A percentile compares a stretch with the other conserved stretches of the same genome.
These are phyloP conservation scores for Trypanosoma brucei DNA, from an alignment of 208 protist species.

Conservation along the genomic window DNA sequence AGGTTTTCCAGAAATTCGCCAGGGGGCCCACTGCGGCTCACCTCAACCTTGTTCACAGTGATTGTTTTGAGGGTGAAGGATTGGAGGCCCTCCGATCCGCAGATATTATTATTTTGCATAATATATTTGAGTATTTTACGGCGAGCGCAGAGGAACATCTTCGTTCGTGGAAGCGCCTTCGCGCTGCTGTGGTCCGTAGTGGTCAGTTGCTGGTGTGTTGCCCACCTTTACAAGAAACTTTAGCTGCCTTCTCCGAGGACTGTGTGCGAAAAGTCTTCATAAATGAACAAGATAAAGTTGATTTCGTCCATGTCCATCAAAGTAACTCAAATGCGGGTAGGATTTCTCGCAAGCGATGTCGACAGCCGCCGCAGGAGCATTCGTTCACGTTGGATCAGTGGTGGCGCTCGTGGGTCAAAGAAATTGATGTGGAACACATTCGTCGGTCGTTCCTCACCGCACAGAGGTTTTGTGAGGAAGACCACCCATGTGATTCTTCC, in stretches of 20 bases:
- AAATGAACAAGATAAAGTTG: background rate
- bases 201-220: constrained; percentile 63
- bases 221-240: constrained; percentile 58
- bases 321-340: background rate
- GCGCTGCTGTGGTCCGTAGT: constrained; percentile 26
- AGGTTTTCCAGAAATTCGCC: constrained; percentile 29
- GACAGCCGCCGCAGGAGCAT: background rate
- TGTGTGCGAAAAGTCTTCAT: constrained; percentile 1
- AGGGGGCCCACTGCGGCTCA: constrained; percentile 8
- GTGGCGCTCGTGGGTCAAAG: constrained; percentile 15
- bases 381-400: constrained; percentile 1
- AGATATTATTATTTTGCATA: constrained; percentile 80
- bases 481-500: background rate
- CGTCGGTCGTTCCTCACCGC: constrained; percentile 5
- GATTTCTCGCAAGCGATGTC: background rate
- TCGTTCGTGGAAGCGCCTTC: constrained; percentile 59
- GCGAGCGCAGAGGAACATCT: constrained; percentile 41
- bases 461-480: background rate
- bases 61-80: constrained; percentile 62
- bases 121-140: constrained; percentile 87
- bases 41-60: constrained; percentile 42
- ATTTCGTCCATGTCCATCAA: background rate
- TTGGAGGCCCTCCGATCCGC: constrained; percentile 26
- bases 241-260: constrained; percentile 25
- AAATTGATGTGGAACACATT: constrained; percentile 18